Percentiles rank a stretch among this genome's conserved stretches.
Evolutionary conservation across 441 rosid genomes (phyloP).

Genomic region (Kokia cookei): DNA sequence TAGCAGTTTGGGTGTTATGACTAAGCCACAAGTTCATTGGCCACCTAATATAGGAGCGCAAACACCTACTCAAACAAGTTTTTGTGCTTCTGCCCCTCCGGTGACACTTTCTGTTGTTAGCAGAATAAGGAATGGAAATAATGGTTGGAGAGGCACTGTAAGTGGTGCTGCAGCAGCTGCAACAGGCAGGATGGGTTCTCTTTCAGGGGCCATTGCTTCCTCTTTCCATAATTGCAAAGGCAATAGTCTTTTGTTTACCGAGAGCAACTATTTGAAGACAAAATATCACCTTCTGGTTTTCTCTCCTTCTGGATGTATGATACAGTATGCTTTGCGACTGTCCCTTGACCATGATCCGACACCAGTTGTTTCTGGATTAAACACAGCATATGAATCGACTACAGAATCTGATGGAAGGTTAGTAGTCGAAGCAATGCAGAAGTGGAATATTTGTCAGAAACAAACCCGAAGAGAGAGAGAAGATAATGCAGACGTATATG

Average conservation of each 20-base stretch:
- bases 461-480: conserved; percentile 66
- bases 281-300: conserved; percentile 72
- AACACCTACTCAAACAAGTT: conserved; percentile 27
- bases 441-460: conserved; percentile 81
- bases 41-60: conserved; percentile 26
- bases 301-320: conserved; percentile 74
- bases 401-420: conserved; percentile 61
- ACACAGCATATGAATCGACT: conserved; percentile 38
- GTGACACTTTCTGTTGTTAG: conserved; percentile 65
- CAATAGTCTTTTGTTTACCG: conserved; percentile 18
- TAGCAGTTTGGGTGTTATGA: conserved; percentile 22
- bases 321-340: conserved; percentile 52
- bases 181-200: conserved; percentile 62
- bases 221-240: conserved; percentile 58
- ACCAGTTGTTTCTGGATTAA: conserved; percentile 20
- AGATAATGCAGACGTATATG: conserved; percentile 71
- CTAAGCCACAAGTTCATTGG: conserved; percentile 35
- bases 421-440: conserved; percentile 64
- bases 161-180: conserved; percentile 88
- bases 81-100: conserved; percentile 50
- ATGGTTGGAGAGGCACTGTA: conserved; percentile 77
- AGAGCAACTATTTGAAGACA: conserved; percentile 29
- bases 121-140: conserved; percentile 73
- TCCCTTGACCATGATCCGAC: conserved; percentile 31
- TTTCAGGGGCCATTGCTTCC: conserved; percentile 71